Base-by-base conservation (phyloP, 2,329 filamentous ascomycete species). In the Ceratocystis alfenasii region DNA sequence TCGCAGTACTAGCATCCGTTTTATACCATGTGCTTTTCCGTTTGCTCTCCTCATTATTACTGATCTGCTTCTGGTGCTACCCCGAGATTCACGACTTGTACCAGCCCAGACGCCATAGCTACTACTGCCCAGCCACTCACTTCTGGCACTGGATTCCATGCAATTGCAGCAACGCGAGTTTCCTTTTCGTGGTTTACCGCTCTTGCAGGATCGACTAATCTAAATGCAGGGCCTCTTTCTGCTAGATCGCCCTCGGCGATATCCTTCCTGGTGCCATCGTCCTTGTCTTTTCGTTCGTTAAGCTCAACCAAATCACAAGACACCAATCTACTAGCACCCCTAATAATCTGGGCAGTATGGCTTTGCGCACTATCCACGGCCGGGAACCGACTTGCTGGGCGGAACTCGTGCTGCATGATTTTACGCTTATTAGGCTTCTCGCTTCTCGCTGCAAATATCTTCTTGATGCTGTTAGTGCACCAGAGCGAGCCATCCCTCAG, bases 71-170 rank as follows among this genome's bases (percentile, higher is more conserved):
- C 53, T 57, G 28, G 12, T 30, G 22, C 22, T 57, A 83, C 74
- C 0, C 85, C 84, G 25, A 89, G 72, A 71, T 89, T 86, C 77
- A 87, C 82, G 22, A 89, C 77, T 68, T 83, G 80, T 55, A 89
- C 77, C 67, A 90, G 72, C 0, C 87, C 87, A 33, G 84, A 88
- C 0, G 80, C 87, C 79, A 87, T 80, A 0, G 83, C 85, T 2
- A 81, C 82, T 8, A 85, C 85, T 2, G 83, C 84, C 86, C 87
- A 88, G 69, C 81, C 86, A 12, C 85, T 84, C 70, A 80, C 86
- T n/a, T 78, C 76, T 45, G 78, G 72, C 70, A 89, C 88, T 1
- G 86, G 84, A 71, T 89, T 89, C 87, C 87, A 89, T 50, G 80
- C 79, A 28, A 87, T 75, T 1, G 80, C 77, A 4, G 84, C 84